phyloP scores from a whole-genome alignment of 176 grass and related monocot species.

The Bothriochloa decipiens region DNA sequence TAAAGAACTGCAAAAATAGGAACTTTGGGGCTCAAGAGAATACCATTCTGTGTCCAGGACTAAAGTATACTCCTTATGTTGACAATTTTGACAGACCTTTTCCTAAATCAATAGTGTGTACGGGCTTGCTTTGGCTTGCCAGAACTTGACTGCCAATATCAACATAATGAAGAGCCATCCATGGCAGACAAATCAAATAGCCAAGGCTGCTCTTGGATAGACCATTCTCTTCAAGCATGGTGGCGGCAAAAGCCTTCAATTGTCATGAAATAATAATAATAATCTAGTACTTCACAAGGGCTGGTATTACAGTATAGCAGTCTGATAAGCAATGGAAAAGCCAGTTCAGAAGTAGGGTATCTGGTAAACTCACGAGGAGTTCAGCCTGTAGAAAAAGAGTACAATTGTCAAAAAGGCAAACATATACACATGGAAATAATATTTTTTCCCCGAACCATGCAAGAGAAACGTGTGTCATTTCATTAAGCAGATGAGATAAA shows the following conservation, averaged over 20 bases:
- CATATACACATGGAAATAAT: too few relatives aligned
- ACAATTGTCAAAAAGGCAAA: conserved; percentile 32
- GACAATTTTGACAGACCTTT: conserved; percentile 13
- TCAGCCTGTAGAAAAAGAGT: conserved; percentile 67
- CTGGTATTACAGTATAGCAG: conserved; percentile 80
- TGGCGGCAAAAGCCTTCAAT: conserved; percentile 17
- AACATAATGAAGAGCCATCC: conserved; percentile 21
- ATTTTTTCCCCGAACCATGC: neutral
- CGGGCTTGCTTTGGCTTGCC: conserved; percentile 28
- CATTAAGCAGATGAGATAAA: neutral
- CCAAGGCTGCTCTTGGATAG: conserved; percentile 5
- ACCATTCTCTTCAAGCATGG: conserved; percentile 25
- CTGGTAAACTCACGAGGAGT: conserved; percentile 76
- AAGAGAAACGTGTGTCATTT: neutral
- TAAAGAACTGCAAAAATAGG: neutral
- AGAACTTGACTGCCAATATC: conserved; percentile 8
- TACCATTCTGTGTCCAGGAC: conserved; percentile 31
- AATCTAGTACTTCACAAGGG: conserved; percentile 81
- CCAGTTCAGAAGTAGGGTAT: conserved; percentile 82
- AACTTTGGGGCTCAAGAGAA: neutral
- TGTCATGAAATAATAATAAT: conserved; percentile 4
- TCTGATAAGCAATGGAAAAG: conserved; percentile 91
- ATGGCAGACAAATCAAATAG: neutral
- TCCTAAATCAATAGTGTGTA: conserved; percentile 11
- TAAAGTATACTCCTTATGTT: neutral